Evolutionary conservation across 2,329 filamentous ascomycete species (phyloP).

Genomic region (Xylariaceae sp.): DNA sequence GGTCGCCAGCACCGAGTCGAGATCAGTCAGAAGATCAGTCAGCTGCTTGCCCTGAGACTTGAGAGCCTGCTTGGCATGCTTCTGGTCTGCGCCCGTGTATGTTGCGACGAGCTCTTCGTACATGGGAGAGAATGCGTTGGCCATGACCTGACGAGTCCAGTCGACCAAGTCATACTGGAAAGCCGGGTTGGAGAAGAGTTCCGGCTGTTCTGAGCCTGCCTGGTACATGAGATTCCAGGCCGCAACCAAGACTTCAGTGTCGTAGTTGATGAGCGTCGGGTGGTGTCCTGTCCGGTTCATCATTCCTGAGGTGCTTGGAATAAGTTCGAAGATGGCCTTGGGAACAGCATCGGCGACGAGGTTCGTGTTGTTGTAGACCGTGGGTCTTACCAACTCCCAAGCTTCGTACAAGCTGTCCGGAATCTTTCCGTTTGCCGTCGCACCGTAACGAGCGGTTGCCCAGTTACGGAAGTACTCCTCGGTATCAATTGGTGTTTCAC

Average conservation of each 20-base stretch:
- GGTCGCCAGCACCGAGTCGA: conserved; percentile 16
- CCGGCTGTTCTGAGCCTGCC: conserved; percentile 11
- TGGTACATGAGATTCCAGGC: conserved; percentile 18
- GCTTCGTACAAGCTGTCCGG: conserved; percentile 14
- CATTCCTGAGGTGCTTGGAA: conserved; percentile 15
- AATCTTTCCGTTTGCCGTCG: conserved; percentile 1
- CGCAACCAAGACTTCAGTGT: conserved; percentile 10
- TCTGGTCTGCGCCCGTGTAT: conserved; percentile 3
- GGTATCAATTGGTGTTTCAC: conserved; percentile 16
- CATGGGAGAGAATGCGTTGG: conserved; percentile 18
- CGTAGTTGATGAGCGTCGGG: conserved; percentile 19
- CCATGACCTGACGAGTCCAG: conserved; percentile 19
- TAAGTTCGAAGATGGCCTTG: conserved; percentile 19
- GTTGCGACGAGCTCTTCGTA: conserved; percentile 16
- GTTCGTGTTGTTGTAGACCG: conserved; percentile 22
- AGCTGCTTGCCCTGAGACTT: conserved; percentile 11
- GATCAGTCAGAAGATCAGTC: conserved; percentile 9
- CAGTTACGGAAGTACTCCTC: conserved; percentile 19
- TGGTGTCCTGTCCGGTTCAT: conserved; percentile 19
- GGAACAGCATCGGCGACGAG: conserved; percentile 18
- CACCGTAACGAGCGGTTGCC: conserved; percentile 16
- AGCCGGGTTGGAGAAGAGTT: conserved; percentile 16
- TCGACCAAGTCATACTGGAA: conserved; percentile 21
- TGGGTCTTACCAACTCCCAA: conserved; percentile 17
- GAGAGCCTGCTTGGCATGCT: background rate